Evolutionary conservation across 257 asterid genomes (phyloP).

Genomic region (Schizonepeta tenuifolia): DNA sequence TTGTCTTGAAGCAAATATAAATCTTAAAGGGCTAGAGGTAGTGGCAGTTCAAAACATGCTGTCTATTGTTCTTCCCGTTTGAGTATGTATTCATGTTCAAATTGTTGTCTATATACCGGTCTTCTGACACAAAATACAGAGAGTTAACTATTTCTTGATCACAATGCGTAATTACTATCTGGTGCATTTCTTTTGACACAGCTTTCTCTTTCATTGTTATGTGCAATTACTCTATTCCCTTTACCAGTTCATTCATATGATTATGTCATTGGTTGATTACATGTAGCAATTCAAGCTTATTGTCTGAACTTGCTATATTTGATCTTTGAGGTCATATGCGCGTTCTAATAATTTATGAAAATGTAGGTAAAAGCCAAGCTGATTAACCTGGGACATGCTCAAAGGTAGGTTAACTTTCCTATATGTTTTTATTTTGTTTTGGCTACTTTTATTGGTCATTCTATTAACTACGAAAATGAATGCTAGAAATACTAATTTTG

Average conservation of each 20-base stretch:
- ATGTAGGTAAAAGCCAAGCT: conserved; percentile 90
- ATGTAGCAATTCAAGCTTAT: conserved; percentile 3
- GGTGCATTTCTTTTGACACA: background rate
- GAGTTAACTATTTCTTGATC: conserved; percentile 1
- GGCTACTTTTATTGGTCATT: background rate
- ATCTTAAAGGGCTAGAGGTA: background rate
- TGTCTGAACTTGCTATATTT: conserved; percentile 8
- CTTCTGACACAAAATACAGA: background rate
- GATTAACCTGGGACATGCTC: conserved; percentile 79
- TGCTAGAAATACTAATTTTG: conserved; percentile 24
- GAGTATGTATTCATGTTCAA: background rate
- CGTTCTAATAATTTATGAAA: conserved; percentile 35
- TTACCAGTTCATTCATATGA: background rate
- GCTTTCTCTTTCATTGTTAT: conserved; percentile 12
- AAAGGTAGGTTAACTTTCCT: conserved; percentile 56
- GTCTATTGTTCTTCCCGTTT: background rate
- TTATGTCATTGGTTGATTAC: background rate
- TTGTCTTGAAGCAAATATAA: background rate
- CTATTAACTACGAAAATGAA: background rate
- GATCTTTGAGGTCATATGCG: conserved; percentile 5
- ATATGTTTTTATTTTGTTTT: background rate
- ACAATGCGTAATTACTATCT: background rate
- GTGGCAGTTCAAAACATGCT: conserved; percentile 1
- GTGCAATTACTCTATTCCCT: too few species aligned
- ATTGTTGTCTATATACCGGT: background rate